Evolutionary conservation across 768 basidiomycete species (phyloP).

Genomic region (Suillus decipiens): DNA sequence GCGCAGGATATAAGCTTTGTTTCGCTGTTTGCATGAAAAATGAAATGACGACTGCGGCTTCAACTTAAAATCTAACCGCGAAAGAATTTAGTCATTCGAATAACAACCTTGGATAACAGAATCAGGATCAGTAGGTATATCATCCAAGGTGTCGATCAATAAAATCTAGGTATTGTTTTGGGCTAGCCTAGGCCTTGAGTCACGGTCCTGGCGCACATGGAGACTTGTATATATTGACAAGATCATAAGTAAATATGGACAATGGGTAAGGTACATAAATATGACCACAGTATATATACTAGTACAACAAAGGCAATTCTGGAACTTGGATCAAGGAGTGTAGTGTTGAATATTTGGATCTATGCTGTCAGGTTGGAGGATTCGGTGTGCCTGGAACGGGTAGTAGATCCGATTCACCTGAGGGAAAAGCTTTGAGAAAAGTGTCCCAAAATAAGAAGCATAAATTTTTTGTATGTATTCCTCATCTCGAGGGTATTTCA

Average conservation of each 20-base stretch:
- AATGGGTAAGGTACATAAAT: not conserved
- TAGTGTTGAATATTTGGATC: not conserved
- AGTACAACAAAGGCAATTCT: not conserved
- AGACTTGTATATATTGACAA: not conserved
- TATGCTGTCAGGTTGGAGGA: not conserved
- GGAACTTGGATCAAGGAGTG: not conserved
- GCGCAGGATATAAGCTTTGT: not conserved
- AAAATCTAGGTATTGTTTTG: no score
- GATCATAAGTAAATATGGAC: not conserved
- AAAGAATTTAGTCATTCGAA: no score
- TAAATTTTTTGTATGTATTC: not conserved
- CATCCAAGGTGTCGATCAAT: not conserved
- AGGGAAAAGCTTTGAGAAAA: not conserved
- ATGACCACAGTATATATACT: not conserved
- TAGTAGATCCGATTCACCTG: not conserved
- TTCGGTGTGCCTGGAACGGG: no score
- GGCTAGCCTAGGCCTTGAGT: no score
- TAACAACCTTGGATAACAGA: no score
- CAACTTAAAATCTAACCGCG: not conserved
- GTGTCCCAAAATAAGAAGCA: not conserved
- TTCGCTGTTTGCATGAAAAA: not conserved
- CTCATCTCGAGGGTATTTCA: not conserved
- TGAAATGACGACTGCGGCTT: not conserved
- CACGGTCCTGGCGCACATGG: not conserved
- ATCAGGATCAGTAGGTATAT: no score